Evolutionary conservation across 2,329 filamentous ascomycete genomes (phyloP).

Genomic region (Pyricularia sp.): DNA sequence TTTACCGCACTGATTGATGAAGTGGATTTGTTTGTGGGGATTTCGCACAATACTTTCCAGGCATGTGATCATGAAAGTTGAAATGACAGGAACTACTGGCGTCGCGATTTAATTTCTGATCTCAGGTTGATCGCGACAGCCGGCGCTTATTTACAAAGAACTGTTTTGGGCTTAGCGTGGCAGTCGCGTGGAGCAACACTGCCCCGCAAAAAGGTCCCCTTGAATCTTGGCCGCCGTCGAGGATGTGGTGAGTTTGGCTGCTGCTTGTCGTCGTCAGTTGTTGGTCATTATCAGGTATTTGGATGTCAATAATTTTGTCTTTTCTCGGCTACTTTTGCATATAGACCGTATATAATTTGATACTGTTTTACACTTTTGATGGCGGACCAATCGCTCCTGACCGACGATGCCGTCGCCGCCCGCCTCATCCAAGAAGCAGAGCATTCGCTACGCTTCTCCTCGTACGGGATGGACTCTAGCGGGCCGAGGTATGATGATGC

Average conservation of each 20-base stretch:
- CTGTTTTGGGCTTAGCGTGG: not conserved
- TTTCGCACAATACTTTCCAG: not conserved
- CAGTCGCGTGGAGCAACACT: not conserved
- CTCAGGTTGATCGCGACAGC: not conserved
- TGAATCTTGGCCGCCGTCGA: too few species aligned
- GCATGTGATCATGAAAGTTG: not conserved
- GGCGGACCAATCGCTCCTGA: not conserved
- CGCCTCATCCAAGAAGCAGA: conserved; percentile 4
- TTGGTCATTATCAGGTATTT: not conserved
- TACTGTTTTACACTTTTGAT: not conserved
- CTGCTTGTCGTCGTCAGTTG: too few species aligned
- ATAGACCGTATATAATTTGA: not conserved
- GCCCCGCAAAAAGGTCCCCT: not conserved
- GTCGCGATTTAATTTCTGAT: not conserved
- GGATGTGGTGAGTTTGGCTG: too few species aligned
- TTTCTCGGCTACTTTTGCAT: not conserved
- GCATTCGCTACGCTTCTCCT: not conserved
- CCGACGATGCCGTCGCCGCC: conserved; percentile 5
- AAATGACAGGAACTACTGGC: not conserved
- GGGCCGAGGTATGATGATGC: not conserved
- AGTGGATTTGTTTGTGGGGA: not conserved
- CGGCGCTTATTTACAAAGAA: not conserved
- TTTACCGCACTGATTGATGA: not conserved
- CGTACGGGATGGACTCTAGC: conserved; percentile 1
- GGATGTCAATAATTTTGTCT: not conserved